A percentile compares a stretch with the other conserved stretches of the same genome.
Conservation (phyloP, 192 early-diverging fungal genomes). For the Backusella tarrabulga region DNA sequence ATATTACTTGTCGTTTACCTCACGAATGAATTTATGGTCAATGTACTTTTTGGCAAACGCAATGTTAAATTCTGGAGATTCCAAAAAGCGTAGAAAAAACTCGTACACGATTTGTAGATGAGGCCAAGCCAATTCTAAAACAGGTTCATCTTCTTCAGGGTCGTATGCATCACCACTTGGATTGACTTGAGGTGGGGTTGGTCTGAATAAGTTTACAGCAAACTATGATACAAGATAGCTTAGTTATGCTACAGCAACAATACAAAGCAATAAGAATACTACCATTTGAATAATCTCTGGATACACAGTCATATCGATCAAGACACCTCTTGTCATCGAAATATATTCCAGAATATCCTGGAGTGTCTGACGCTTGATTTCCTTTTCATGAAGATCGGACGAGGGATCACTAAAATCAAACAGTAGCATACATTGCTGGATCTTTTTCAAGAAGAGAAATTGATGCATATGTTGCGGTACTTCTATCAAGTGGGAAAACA, state of each 20-base stretch:
- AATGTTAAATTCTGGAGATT: constrained; percentile 90
- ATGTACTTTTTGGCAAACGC: constrained; percentile 86
- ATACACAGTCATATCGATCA: constrained; percentile 76
- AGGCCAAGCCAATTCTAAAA: constrained; percentile 87
- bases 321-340: constrained; percentile 67
- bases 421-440: constrained; percentile 75
- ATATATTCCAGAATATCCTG: constrained; percentile 86
- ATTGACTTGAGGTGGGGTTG: constrained; percentile 87
- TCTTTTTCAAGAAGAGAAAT: constrained; percentile 78
- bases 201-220: constrained; percentile 80
- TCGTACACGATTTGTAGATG: constrained; percentile 91
- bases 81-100: constrained; percentile 89
- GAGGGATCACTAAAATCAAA: constrained; percentile 87
- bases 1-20: constrained; percentile 32
- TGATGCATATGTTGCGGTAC: constrained; percentile 68
- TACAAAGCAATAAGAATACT: background rate
- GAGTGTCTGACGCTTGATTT: constrained; percentile 82
- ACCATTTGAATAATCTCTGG: constrained; percentile 88
- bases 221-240: constrained; percentile 43
- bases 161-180: constrained; percentile 88
- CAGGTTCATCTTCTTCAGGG: constrained; percentile 93
- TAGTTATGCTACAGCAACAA: no score
- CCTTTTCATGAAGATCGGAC: constrained; percentile 78
- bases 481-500: constrained; percentile 37
- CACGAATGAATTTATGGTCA: constrained; percentile 78